These are phyloP conservation scores for Penicillium argentinense DNA, from an alignment of 495 filamentous ascomycete species.

Conservation along the genomic window DNA sequence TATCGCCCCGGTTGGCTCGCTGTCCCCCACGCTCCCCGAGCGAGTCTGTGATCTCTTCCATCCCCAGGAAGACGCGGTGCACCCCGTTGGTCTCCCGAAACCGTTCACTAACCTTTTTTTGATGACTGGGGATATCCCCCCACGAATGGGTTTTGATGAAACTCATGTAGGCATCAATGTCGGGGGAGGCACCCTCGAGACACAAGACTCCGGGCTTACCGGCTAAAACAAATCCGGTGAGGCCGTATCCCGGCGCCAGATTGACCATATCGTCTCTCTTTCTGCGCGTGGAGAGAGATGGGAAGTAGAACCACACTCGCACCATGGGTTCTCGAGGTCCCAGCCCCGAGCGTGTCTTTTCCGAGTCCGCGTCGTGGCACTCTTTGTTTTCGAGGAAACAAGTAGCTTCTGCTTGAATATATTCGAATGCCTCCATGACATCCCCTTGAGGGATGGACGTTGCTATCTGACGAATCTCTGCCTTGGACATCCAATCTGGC, in stretches of 20 bases:
- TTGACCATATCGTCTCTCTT: slow-evolving; percentile 43
- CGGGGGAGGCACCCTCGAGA: slow-evolving; percentile 32
- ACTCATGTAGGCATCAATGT: slow-evolving; percentile 43
- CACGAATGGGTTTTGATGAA: slow-evolving; percentile 47
- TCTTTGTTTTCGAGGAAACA: slow-evolving; percentile 30
- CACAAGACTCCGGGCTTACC: slow-evolving; percentile 43
- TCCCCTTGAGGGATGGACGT: slow-evolving; percentile 32
- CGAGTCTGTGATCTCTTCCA: slow-evolving; percentile 45
- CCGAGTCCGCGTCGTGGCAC: neutral
- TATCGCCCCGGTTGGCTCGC: slow-evolving; percentile 44
- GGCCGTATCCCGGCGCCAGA: slow-evolving; percentile 31
- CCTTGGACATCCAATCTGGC: slow-evolving; percentile 44
- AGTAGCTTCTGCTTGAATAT: slow-evolving; percentile 27
- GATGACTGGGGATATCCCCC: slow-evolving; percentile 44
- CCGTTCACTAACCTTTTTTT: slow-evolving; percentile 44
- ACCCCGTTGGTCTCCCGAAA: slow-evolving; percentile 34
- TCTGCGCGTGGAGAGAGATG: slow-evolving; percentile 37
- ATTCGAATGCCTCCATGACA: slow-evolving; percentile 34
- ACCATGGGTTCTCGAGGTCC: slow-evolving; percentile 20
- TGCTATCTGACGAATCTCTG: slow-evolving; percentile 29
- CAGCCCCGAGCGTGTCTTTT: neutral
- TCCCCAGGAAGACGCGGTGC: slow-evolving; percentile 32
- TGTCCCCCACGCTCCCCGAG: slow-evolving; percentile 39
- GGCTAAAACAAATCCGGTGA: slow-evolving; percentile 42
- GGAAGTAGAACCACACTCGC: slow-evolving; percentile 45